Conservation (phyloP, 2,329 filamentous ascomycete species). For the Trichoderma endophyticum region DNA sequence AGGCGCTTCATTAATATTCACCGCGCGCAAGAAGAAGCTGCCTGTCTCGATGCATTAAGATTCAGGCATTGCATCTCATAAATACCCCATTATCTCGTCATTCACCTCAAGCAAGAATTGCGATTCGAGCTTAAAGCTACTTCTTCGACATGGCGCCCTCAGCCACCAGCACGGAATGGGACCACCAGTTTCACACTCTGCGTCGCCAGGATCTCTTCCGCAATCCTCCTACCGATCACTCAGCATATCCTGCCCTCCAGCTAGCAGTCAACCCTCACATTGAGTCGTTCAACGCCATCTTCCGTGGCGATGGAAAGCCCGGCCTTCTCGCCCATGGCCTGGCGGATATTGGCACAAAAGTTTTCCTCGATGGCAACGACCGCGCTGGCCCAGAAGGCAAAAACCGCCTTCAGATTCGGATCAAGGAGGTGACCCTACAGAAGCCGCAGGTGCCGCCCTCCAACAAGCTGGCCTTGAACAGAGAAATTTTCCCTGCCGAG, state of each 20-base stretch:
- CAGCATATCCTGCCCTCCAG: conserved; percentile 83
- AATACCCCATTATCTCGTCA: not conserved
- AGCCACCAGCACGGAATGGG: conserved; percentile 69
- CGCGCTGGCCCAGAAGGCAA: conserved; percentile 55
- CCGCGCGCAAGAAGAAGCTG: not conserved
- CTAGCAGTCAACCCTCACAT: conserved; percentile 88
- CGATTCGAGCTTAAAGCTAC: not conserved
- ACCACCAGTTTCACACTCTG: conserved; percentile 79
- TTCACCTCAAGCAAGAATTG: not conserved
- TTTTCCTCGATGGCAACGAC: conserved; percentile 78
- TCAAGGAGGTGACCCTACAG: conserved; percentile 78
- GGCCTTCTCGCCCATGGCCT: conserved; percentile 67
- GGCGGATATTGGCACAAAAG: conserved; percentile 85
- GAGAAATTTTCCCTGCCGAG: conserved; percentile 87
- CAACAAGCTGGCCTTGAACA: conserved; percentile 80
- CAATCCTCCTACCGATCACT: conserved; percentile 81
- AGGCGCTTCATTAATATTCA: conserved; percentile 6
- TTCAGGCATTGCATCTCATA: not conserved
- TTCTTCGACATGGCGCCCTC: conserved; percentile 49
- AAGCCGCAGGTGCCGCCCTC: conserved; percentile 74
- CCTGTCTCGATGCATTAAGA: conserved; percentile 7
- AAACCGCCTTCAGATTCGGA: conserved; percentile 74
- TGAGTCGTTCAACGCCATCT: conserved; percentile 91
- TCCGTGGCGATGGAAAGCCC: conserved; percentile 62
- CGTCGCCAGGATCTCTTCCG: conserved; percentile 85